These are phyloP conservation scores for Fusarium continuum DNA, from an alignment of 2,329 filamentous ascomycete genomes.

Conservation along the genomic window DNA sequence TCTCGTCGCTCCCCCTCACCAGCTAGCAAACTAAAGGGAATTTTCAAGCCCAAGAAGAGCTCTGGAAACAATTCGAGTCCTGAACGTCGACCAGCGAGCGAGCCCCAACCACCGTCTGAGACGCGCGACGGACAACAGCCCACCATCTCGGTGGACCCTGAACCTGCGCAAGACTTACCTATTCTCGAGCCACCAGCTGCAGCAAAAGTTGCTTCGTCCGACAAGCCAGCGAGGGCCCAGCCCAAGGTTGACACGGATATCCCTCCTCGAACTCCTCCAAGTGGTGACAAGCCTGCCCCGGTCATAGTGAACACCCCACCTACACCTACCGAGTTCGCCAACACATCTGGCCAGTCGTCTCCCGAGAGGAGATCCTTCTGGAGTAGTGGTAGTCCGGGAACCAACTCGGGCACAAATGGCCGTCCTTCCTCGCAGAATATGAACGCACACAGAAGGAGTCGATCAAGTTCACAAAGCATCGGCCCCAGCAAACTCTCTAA, in stretches of 20 bases:
- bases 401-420: constrained; percentile 56
- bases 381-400: constrained; percentile 40
- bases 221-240: constrained; percentile 42
- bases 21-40: constrained; percentile 72
- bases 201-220: constrained; percentile 44
- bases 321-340: constrained; percentile 63
- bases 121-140: constrained; percentile 35
- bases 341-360: constrained; percentile 36
- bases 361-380: constrained; percentile 45
- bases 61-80: constrained; percentile 35
- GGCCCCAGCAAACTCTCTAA: constrained; percentile 89
- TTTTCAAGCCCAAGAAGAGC: constrained; percentile 60
- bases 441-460: constrained; percentile 71
- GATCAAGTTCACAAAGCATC: constrained; percentile 63
- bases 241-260: constrained; percentile 46
- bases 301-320: constrained; percentile 73
- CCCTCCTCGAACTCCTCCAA: constrained; percentile 60
- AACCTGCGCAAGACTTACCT: constrained; percentile 31
- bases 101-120: constrained; percentile 32
- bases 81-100: constrained; percentile 30
- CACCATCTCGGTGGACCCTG: constrained; percentile 31
- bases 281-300: constrained; percentile 56
- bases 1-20: constrained; percentile 73
- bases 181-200: constrained; percentile 45
- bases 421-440: constrained; percentile 72